Percentiles rank a stretch among this genome's conserved stretches.
Conservation (phyloP, 805 yeast species). For the Lipomyces kockii region DNA sequence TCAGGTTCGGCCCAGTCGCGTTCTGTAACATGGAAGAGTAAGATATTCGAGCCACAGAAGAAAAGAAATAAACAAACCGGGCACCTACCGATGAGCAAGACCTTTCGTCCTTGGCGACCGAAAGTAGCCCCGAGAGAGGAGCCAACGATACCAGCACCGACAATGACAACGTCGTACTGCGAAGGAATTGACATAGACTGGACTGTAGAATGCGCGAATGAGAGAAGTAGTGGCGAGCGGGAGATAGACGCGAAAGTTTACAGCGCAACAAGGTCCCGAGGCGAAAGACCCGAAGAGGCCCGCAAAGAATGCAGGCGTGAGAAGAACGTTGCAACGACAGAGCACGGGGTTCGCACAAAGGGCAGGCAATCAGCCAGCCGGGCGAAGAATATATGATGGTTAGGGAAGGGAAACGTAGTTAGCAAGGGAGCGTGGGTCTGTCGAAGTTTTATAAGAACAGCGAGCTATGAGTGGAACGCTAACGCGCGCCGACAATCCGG, state of each 20-base stretch:
- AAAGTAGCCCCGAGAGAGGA: conserved; percentile 89
- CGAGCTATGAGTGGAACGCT: no score
- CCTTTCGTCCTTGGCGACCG: conserved; percentile 88
- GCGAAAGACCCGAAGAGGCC: neutral
- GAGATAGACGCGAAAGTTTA: neutral
- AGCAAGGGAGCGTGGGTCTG: no score
- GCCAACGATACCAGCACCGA: conserved; percentile 99
- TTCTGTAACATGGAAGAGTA: conserved; percentile 49
- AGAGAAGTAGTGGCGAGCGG: neutral
- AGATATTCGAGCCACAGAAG: neutral
- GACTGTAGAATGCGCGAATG: neutral
- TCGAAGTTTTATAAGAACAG: no score
- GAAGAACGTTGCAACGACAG: no score
- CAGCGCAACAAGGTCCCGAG: neutral
- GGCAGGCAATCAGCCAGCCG: no score
- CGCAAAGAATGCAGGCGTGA: no score
- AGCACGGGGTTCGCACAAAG: no score
- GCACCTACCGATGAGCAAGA: conserved; percentile 55
- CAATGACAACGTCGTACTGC: conserved; percentile 77
- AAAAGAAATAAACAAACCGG: neutral
- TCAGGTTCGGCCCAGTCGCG: conserved; percentile 93
- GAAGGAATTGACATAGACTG: neutral
- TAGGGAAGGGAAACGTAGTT: no score
- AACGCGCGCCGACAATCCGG: no score
- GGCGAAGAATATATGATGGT: no score